A percentile compares a stretch with the other conserved stretches of the same genome.
These are phyloP conservation scores for Colletotrichum lentis DNA, from an alignment of 2,329 filamentous ascomycete species.

Conservation along the genomic window DNA sequence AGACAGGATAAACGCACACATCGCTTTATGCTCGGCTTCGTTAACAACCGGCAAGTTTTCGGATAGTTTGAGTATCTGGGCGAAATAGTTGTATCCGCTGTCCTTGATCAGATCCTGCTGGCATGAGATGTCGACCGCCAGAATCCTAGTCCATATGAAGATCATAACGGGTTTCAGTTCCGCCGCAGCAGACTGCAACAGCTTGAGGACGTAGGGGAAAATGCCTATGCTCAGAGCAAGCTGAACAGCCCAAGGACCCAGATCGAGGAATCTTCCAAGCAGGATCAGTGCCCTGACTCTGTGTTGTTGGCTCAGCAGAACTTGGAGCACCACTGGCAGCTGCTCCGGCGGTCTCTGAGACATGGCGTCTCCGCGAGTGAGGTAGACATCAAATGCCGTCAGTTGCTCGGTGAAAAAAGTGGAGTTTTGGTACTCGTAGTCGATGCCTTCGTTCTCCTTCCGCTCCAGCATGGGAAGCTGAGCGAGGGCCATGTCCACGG, in stretches of 20 bases:
- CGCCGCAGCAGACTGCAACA: slow-evolving; percentile 91
- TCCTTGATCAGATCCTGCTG: slow-evolving; percentile 95
- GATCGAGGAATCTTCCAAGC: slow-evolving; percentile 89
- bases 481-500: slow-evolving; percentile 91
- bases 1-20: slow-evolving; percentile 97
- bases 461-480: slow-evolving; percentile 87
- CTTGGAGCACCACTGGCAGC: slow-evolving; percentile 93
- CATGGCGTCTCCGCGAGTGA: slow-evolving; percentile 80
- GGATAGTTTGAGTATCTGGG: slow-evolving; percentile 85
- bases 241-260: slow-evolving; percentile 98
- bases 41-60: slow-evolving; percentile 87
- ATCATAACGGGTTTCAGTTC: slow-evolving; percentile 99
- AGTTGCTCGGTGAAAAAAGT: slow-evolving; percentile 97
- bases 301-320: slow-evolving; percentile 94
- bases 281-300: slow-evolving; percentile 89
- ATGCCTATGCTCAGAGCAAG: slow-evolving; percentile 97
- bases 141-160: slow-evolving; percentile 96
- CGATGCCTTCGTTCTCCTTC: slow-evolving; percentile 74
- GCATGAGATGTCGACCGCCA: slow-evolving; percentile 93
- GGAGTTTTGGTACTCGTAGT: slow-evolving; percentile 95
- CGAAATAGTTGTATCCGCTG: slow-evolving; percentile 96
- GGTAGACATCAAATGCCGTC: slow-evolving; percentile 95
- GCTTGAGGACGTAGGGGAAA: slow-evolving; percentile 97
- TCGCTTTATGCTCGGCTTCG: slow-evolving; percentile 89
- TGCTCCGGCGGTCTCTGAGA: slow-evolving; percentile 91